These are phyloP conservation scores for Tilletia horrida DNA, from an alignment of 1,284 basidiomycete species.

Conservation along the genomic window DNA sequence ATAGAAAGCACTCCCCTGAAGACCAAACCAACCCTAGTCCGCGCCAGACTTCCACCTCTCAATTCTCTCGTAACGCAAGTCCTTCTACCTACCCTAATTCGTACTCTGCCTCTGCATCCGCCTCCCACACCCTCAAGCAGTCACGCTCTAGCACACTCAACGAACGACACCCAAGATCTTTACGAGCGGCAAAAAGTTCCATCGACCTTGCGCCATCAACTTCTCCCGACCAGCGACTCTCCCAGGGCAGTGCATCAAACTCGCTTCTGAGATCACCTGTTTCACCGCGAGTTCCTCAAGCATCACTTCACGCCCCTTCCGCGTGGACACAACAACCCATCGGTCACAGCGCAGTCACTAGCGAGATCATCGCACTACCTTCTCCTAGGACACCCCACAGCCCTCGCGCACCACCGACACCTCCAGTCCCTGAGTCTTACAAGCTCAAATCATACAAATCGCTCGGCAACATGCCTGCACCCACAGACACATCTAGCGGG, in stretches of 20 bases:
- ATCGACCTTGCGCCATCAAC: conserved; percentile 3
- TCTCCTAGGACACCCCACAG: background rate
- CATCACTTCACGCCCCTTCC: too few species aligned
- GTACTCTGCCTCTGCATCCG: background rate
- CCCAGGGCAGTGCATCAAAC: background rate
- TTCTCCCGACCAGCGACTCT: background rate
- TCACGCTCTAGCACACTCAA: background rate
- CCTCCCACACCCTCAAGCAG: background rate
- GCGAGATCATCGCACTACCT: conserved; percentile 1
- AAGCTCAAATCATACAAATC: conserved; percentile 12
- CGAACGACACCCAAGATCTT: background rate
- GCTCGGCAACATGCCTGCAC: background rate
- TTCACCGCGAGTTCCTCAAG: too few species aligned
- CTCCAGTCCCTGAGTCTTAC: background rate
- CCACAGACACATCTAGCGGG: background rate
- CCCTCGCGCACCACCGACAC: conserved; percentile 4
- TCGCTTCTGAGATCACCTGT: too few species aligned
- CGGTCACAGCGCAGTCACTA: background rate
- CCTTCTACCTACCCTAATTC: background rate
- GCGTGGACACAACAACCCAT: background rate
- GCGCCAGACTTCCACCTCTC: background rate
- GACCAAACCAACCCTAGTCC: background rate
- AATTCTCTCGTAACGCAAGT: background rate
- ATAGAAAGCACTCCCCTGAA: background rate
- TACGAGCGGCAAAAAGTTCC: conserved; percentile 1